Percentiles rank a stretch among this genome's conserved stretches.
phyloP scores from a whole-genome alignment of 2,329 filamentous ascomycete genomes.

The Ceratocystis destructans region DNA sequence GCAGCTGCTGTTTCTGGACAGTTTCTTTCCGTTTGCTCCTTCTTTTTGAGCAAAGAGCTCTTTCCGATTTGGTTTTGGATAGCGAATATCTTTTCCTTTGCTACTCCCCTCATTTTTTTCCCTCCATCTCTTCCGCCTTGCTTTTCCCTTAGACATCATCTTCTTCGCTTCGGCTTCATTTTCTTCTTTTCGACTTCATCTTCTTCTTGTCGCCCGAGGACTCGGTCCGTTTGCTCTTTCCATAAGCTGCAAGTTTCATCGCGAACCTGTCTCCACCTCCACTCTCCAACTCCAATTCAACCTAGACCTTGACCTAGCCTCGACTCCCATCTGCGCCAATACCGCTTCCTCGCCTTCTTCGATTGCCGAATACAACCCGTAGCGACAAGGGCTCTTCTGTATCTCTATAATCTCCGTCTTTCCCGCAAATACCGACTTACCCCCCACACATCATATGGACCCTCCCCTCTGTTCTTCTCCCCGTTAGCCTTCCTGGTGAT shows the following conservation, averaged over 20 bases:
- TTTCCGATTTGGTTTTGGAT: not conserved
- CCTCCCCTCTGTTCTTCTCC: conserved; percentile 15
- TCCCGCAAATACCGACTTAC: too few species aligned
- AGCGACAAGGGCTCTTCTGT: not conserved
- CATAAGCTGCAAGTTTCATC: not conserved
- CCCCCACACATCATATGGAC: not conserved
- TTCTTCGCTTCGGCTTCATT: not conserved
- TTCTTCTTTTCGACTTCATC: not conserved
- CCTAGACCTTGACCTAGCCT: not conserved
- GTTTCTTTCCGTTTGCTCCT: not conserved
- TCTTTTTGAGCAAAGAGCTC: not conserved
- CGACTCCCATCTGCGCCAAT: not conserved
- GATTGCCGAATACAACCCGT: not conserved
- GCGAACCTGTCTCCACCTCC: not conserved
- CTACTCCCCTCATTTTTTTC: not conserved
- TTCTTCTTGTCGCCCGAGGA: not conserved
- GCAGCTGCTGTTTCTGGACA: not conserved
- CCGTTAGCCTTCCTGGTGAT: conserved; percentile 18
- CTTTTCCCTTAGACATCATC: not conserved
- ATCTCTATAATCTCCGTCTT: not conserved
- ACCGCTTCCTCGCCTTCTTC: not conserved
- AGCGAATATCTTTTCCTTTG: not conserved
- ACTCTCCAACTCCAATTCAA: not conserved
- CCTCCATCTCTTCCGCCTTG: not conserved
- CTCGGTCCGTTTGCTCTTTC: not conserved